Base-by-base conservation (phyloP, 176 grass and related monocot genomes). In the Tuctoria greenei region DNA sequence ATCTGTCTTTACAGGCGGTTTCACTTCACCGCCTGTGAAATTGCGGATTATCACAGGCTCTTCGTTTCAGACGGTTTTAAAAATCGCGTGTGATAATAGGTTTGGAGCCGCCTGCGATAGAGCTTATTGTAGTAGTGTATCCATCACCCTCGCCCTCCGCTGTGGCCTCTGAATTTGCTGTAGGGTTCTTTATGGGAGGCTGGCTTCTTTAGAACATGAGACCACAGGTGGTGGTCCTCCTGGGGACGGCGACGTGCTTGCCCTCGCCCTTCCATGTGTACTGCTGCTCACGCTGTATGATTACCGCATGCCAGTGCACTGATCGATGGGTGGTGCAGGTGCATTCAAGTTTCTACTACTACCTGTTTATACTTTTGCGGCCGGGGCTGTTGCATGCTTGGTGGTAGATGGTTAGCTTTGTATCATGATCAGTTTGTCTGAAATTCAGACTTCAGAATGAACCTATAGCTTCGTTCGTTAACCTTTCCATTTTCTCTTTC, bases 151-250 rank as follows among this genome's bases (percentile, higher is more conserved):
- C 85, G 54, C 8, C 17, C 28, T 51, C 66, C 73, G 43, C 72
- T 35, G 57, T 81, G 62, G 8, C 73, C 64, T 66, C 69, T 79
- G 86, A 69, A 74, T 65, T 84, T 72, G 69, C 55, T 69, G 25
- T 47, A 72, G 21, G 66, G 81, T 42, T 81, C 64, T 76, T 88
- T 82, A 72, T 68, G 70, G 51, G 79, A 74, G 76, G 67, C 74
- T 90, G 91, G 85, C 79, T 87, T 71, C 73, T 91, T 91, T 81
- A 86, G 79, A 86, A 88, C 84, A 84, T 77, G 72, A 79, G 77
- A 68, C 64, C 54, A 79, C 66, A 36, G 23, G 40, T 25, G 73
- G 81, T 84, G 86, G 86, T 84, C 76, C 76, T 81, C 86, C 81
- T 84, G 86, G 76, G 71, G 64, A 84, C 71, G 71, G 65, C 71